Evolutionary conservation across 2,329 filamentous ascomycete species (phyloP).

Genomic region (Lasiodiplodia gonubiensis): DNA sequence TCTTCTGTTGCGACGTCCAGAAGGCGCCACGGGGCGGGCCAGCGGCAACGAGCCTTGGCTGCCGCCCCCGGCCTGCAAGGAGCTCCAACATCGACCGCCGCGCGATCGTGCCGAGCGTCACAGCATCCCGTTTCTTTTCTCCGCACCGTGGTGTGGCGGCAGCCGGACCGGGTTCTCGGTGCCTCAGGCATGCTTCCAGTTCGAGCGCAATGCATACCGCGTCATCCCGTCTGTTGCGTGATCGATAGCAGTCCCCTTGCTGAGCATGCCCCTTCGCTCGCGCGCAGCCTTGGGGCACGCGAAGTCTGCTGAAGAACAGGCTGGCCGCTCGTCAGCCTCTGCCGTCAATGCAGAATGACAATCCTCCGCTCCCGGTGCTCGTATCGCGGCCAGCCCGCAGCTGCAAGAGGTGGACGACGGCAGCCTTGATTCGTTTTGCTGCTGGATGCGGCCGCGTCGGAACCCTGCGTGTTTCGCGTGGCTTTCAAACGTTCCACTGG

Average conservation of each 20-base stretch:
- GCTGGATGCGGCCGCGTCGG: background rate
- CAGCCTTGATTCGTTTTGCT: constrained; percentile 15
- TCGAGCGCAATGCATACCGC: constrained; percentile 11
- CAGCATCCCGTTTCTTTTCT: constrained; percentile 16
- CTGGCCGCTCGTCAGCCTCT: constrained; percentile 1
- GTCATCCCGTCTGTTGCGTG: constrained; percentile 7
- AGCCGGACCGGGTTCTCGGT: constrained; percentile 8
- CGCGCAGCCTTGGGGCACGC: background rate
- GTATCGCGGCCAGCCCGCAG: constrained; percentile 20
- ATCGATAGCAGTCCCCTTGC: constrained; percentile 12
- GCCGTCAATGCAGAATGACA: background rate
- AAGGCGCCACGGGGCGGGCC: constrained; percentile 7
- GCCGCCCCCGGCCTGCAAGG: constrained; percentile 7
- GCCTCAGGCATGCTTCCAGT: background rate
- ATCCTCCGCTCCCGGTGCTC: constrained; percentile 1
- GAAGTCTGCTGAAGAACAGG: constrained; percentile 10
- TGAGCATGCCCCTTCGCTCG: background rate
- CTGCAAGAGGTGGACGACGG: background rate
- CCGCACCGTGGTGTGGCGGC: constrained; percentile 17
- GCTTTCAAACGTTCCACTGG: constrained; percentile 21
- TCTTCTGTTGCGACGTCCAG: background rate
- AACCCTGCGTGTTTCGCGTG: constrained; percentile 26
- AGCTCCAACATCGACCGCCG: constrained; percentile 1
- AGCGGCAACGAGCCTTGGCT: background rate
- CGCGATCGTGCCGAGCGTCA: constrained; percentile 13